These are phyloP conservation scores for Ophiostoma novo-ulmi DNA, from an alignment of 2,329 filamentous ascomycete species.

Conservation along the genomic window DNA sequence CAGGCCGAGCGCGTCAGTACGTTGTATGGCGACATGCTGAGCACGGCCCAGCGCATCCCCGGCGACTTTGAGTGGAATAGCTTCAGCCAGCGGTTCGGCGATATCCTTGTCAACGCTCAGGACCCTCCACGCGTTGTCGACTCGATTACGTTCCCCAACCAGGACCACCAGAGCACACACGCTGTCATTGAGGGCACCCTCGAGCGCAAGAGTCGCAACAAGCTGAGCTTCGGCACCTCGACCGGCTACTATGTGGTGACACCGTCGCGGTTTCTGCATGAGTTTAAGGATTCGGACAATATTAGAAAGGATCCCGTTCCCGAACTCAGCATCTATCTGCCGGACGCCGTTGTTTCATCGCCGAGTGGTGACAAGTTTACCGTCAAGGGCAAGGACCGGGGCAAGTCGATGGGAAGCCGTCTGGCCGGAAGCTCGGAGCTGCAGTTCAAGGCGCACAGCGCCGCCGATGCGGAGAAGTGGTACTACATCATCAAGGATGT, in stretches of 20 bases:
- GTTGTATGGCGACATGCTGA: conserved; percentile 81
- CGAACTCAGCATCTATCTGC: conserved; percentile 85
- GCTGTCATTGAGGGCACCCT: conserved; percentile 81
- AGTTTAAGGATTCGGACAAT: conserved; percentile 89
- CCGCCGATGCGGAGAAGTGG: conserved; percentile 79
- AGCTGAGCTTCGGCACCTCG: conserved; percentile 70
- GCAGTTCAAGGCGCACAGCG: conserved; percentile 78
- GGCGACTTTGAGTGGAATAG: conserved; percentile 87
- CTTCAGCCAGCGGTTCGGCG: conserved; percentile 67
- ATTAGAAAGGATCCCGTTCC: conserved; percentile 66
- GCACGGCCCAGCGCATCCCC: conserved; percentile 68
- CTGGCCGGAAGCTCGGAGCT: conserved; percentile 75
- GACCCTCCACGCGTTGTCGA: conserved; percentile 68
- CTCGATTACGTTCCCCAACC: conserved; percentile 78
- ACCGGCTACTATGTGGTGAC: conserved; percentile 87
- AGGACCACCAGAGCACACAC: conserved; percentile 72
- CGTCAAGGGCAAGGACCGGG: conserved; percentile 89
- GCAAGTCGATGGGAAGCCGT: conserved; percentile 73
- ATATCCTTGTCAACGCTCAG: conserved; percentile 71
- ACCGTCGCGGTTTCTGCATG: conserved; percentile 81
- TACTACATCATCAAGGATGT: conserved; percentile 64
- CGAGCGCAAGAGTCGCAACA: conserved; percentile 84
- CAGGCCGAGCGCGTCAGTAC: conserved; percentile 77
- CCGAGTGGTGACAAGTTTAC: conserved; percentile 79
- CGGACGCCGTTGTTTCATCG: conserved; percentile 74